Base-by-base conservation (phyloP, 1,139 yeast species). In the Blastobotrys arbuscula region DNA sequence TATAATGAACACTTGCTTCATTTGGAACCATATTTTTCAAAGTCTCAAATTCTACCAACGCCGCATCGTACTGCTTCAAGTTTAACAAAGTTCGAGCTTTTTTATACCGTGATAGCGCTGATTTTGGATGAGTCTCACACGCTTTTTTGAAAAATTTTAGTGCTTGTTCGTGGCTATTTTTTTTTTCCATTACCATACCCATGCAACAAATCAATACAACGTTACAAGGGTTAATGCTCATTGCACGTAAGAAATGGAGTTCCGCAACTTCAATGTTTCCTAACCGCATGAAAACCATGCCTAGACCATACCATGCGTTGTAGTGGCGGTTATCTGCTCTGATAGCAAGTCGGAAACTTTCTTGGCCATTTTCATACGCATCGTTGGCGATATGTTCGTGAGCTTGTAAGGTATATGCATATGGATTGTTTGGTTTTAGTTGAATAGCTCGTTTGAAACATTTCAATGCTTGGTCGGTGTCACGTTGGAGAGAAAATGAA, bases 301-400 rank as follows among this genome's bases (percentile, higher is more conserved):
- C 98, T 51, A 94, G 78, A 20, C 98, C 98, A 61, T 92, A 94
- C 61, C 92, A 81, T 0, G 98, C 97, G 67, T 92, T 92, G 66
- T 90, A 92, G 64, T 89, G 97, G 51, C 92, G 75, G 44, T 83
- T 75, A 60, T 92, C 96, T 41, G 82, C 75, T 16, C 84, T 70
- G 42, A 92, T 74, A 9, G 97, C 94, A 53, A 76, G 73, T 37
- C 97, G 70, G 73, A 89, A 94, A 54, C 87, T 80, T 52, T 84
- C 88, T 54, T 86, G 76, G 0, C 98, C 97, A 67, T 82, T 79
- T 62, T 90, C 97, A 67, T 84, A 87, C 44, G 95, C 89, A 67
- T 94, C 98, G 60, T 81, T 87, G 5, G 92, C 78, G 39, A 88
- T 81, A 61, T 79, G 81, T 67, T 94, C 99, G 66, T 94, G 98